Conservation (phyloP, 2,329 filamentous ascomycete species). For the Harringtonia lauricola region DNA sequence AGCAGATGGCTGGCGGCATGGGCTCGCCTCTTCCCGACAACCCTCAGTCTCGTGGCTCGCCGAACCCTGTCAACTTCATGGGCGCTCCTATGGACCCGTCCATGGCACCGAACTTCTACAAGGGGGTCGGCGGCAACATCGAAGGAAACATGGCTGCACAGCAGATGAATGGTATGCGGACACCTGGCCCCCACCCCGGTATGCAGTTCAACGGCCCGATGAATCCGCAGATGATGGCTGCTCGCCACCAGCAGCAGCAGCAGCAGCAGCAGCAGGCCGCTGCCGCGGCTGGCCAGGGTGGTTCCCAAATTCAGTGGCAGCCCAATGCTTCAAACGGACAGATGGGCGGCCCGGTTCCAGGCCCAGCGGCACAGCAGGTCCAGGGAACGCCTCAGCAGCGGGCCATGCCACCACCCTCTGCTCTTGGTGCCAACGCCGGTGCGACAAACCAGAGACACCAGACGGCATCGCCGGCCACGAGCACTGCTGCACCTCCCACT, state of each 20-base stretch:
- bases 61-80: conserved; percentile 51
- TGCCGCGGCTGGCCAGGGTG: conserved; percentile 12
- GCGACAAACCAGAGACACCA: conserved; percentile 40
- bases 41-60: conserved; percentile 53
- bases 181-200: conserved; percentile 56
- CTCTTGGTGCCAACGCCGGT: conserved; percentile 31
- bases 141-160: conserved; percentile 32
- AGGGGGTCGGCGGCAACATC: conserved; percentile 28
- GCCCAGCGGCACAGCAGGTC: conserved; percentile 31
- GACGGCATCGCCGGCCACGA: conserved; percentile 51
- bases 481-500: conserved; percentile 61
- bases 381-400: conserved; percentile 66
- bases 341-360: conserved; percentile 22
- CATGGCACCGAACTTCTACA: conserved; percentile 50
- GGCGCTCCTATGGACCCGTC: conserved; percentile 50
- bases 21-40: conserved; percentile 64
- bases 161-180: conserved; percentile 57
- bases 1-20: conserved; percentile 59
- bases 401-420: conserved; percentile 56
- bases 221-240: conserved; percentile 49
- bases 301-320: conserved; percentile 37
- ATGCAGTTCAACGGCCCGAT: conserved; percentile 46
- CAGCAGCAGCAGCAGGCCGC: conserved; percentile 8
- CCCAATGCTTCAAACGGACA: conserved; percentile 27
- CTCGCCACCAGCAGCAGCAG: conserved; percentile 19